Evolutionary conservation across 73 alveolate genomes (phyloP).

Genomic region (Tetrahymena borealis): DNA sequence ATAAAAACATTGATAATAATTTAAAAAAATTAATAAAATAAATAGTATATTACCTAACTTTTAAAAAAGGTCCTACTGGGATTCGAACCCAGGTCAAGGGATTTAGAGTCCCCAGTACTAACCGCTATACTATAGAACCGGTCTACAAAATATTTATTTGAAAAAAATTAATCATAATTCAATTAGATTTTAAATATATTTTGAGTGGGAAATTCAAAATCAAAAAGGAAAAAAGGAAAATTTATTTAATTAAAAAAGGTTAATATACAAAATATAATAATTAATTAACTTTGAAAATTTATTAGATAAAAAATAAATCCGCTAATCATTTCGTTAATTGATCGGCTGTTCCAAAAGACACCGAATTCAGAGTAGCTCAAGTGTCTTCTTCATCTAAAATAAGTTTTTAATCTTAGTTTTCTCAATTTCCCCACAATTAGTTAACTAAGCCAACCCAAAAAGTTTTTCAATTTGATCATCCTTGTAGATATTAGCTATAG

Average conservation of each 20-base stretch:
- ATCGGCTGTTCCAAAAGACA: neutral
- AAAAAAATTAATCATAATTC: neutral
- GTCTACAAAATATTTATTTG: neutral
- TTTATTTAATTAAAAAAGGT: neutral
- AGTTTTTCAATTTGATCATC: neutral
- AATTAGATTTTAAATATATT: neutral
- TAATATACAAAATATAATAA: neutral
- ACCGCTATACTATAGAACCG: conserved; percentile 4
- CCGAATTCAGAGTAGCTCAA: neutral
- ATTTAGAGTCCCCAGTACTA: conserved; percentile 3
- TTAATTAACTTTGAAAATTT: neutral
- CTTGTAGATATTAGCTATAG: neutral
- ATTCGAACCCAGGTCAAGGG: conserved; percentile 6
- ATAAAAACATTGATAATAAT: neutral
- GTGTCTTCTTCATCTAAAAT: neutral
- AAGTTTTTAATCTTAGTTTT: too few species aligned
- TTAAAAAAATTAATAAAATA: too few species aligned
- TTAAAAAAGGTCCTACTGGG: neutral
- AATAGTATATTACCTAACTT: too few species aligned
- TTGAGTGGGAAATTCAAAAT: neutral
- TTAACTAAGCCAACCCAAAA: too few species aligned
- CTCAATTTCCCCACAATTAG: too few species aligned
- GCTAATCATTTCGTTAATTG: neutral
- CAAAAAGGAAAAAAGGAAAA: neutral
- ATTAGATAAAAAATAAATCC: neutral